Conservation (phyloP, 176 grass and related monocot genomes). For the Juncus effusus region DNA sequence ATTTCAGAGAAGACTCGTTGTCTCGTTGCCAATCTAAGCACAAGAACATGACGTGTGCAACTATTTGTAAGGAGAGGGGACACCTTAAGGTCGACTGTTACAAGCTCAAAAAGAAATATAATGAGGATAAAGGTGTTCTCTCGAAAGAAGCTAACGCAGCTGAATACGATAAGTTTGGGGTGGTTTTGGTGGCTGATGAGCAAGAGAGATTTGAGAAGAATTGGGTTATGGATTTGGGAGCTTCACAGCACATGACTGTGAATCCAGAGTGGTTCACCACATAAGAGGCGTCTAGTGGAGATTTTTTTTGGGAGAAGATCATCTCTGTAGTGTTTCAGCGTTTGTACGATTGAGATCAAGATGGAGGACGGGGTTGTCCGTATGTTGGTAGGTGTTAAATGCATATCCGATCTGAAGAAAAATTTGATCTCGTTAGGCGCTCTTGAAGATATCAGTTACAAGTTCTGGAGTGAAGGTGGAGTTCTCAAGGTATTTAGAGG, state of each 20-base stretch:
- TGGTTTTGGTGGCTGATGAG: not conserved
- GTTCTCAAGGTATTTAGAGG: not conserved
- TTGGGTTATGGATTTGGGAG: not conserved
- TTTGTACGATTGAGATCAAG: not conserved
- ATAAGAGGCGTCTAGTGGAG: not conserved
- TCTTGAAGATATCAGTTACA: not conserved
- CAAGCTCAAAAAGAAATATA: not conserved
- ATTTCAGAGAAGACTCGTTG: too few relatives aligned
- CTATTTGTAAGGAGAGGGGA: slow-evolving; percentile 8
- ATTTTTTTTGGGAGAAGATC: slow-evolving; percentile 5
- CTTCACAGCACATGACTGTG: slow-evolving; percentile 25
- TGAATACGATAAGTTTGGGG: not conserved
- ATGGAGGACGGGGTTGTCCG: not conserved
- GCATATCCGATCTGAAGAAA: not conserved
- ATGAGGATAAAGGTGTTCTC: not conserved
- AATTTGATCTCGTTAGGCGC: slow-evolving; percentile 13
- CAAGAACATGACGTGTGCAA: not conserved
- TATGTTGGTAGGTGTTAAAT: not conserved
- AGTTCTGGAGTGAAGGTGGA: not conserved
- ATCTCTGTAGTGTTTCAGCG: not conserved
- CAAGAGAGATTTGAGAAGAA: not conserved
- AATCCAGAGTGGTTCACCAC: slow-evolving; percentile 11
- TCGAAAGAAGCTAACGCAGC: too few relatives aligned
- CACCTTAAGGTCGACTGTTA: not conserved
- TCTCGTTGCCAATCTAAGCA: not conserved